Evolutionary conservation across 2,329 filamentous ascomycete genomes (phyloP).

Genomic region (Lomentospora prolificans): DNA sequence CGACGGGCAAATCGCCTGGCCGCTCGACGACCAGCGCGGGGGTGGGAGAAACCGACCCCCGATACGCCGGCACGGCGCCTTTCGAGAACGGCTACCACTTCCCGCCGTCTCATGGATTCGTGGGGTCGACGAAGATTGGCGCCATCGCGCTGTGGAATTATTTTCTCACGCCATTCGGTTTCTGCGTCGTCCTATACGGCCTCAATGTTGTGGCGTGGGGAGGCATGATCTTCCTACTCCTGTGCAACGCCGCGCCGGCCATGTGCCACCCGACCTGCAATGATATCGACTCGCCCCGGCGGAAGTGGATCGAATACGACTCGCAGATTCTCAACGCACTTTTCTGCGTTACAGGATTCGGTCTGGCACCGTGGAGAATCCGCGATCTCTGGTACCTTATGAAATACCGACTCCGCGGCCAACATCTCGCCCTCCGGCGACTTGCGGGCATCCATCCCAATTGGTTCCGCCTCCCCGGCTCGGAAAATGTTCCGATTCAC

Average conservation of each 20-base stretch:
- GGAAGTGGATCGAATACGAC: constrained; percentile 77
- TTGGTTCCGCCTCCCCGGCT: constrained; percentile 67
- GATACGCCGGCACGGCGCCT: constrained; percentile 21
- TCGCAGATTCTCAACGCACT: constrained; percentile 62
- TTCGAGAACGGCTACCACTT: constrained; percentile 59
- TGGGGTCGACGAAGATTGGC: constrained; percentile 47
- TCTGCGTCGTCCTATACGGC: constrained; percentile 68
- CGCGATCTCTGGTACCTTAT: constrained; percentile 68
- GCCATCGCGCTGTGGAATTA: constrained; percentile 60
- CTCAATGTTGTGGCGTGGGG: constrained; percentile 83
- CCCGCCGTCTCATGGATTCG: constrained; percentile 50
- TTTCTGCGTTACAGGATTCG: constrained; percentile 82
- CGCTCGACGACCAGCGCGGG: background rate
- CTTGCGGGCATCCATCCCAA: constrained; percentile 64
- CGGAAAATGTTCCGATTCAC: constrained; percentile 43
- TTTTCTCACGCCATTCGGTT: constrained; percentile 64
- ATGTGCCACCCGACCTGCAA: constrained; percentile 66
- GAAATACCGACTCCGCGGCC: constrained; percentile 47
- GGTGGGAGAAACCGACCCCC: background rate
- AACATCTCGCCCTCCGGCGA: constrained; percentile 49
- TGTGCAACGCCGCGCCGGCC: constrained; percentile 63
- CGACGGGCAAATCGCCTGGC: background rate
- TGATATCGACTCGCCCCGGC: constrained; percentile 64
- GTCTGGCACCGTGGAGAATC: constrained; percentile 75
- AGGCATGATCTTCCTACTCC: constrained; percentile 78